Evolutionary conservation across 495 filamentous ascomycete species (phyloP).

Genomic region (Schizothecium vesticola): DNA sequence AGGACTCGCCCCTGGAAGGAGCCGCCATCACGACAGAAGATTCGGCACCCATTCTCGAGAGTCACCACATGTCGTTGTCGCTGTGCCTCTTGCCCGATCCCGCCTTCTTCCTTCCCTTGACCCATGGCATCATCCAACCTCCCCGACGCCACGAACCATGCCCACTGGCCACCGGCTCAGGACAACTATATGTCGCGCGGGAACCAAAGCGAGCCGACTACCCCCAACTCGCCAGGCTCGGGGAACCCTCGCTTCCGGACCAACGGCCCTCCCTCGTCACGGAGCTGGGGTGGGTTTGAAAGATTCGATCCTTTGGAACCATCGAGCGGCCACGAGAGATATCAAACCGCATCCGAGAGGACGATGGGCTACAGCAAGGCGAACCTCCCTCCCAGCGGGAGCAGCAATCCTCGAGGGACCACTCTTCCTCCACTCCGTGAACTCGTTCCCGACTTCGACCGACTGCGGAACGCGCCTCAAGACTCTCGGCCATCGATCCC

Average conservation of each 20-base stretch:
- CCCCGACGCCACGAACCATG: background rate
- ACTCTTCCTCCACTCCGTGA: background rate
- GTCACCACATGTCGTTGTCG: background rate
- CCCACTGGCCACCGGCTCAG: background rate
- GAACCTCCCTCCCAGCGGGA: background rate
- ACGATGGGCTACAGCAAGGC: background rate
- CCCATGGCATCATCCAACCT: background rate
- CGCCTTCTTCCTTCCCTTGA: background rate
- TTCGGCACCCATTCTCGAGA: background rate
- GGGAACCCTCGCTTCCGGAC: background rate
- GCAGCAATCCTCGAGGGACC: too few species aligned
- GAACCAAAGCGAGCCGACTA: background rate
- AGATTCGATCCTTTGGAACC: background rate
- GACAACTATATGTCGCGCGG: background rate
- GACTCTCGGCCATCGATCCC: slow-evolving; percentile 2
- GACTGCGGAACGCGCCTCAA: background rate
- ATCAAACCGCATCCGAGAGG: background rate
- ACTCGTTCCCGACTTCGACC: background rate
- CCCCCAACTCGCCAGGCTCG: background rate
- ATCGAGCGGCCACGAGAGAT: background rate
- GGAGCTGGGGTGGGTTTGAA: background rate
- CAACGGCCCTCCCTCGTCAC: background rate
- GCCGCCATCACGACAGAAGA: too few species aligned
- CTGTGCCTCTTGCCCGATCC: background rate
- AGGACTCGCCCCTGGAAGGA: background rate